A percentile compares a stretch with the other conserved stretches of the same genome.
phyloP scores from a whole-genome alignment of 2,329 filamentous ascomycete genomes.

The Cryphonectria radicalis region DNA sequence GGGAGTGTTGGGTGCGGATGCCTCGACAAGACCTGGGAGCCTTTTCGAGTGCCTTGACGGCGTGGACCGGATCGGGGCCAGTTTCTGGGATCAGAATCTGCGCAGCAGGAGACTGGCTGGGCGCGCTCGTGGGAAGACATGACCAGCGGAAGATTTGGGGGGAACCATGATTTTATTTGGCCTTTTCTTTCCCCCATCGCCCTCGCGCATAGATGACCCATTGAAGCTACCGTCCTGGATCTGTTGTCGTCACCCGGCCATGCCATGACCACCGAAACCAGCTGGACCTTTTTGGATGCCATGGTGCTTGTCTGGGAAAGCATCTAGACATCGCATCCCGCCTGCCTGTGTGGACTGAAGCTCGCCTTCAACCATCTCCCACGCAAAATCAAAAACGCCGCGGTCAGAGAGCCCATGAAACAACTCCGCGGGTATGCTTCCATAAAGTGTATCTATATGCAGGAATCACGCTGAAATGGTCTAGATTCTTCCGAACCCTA shows the following conservation, averaged over 20 bases:
- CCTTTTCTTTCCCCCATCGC: constrained; percentile 3
- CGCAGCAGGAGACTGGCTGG: constrained; percentile 68
- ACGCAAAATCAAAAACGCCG: constrained; percentile 26
- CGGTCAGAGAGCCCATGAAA: constrained; percentile 17
- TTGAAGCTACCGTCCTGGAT: constrained; percentile 20
- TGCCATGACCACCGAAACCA: constrained; percentile 6
- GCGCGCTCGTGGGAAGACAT: constrained; percentile 57
- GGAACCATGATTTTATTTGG: constrained; percentile 18
- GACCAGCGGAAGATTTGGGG: constrained; percentile 54
- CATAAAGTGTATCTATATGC: constrained; percentile 27
- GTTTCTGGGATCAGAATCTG: constrained; percentile 58
- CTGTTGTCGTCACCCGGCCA: constrained; percentile 6
- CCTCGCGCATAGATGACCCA: constrained; percentile 2
- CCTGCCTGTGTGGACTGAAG: constrained; percentile 7
- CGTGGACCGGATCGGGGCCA: constrained; percentile 60
- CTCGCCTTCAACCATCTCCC: constrained; percentile 12
- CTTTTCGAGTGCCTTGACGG: constrained; percentile 67
- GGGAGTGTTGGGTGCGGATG: constrained; percentile 67
- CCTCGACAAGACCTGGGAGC: constrained; percentile 63
- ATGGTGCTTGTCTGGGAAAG: constrained; percentile 17
- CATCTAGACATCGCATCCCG: constrained; percentile 13
- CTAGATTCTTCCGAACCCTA: constrained; percentile 42
- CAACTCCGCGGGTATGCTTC: constrained; percentile 30
- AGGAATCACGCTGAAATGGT: constrained; percentile 19
- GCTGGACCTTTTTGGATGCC: constrained; percentile 11